Evolutionary conservation across 2,329 filamentous ascomycete species (phyloP), one percentile per base, ranked within the genome.

Genomic region (Pleurostoma richardsiae): DNA sequence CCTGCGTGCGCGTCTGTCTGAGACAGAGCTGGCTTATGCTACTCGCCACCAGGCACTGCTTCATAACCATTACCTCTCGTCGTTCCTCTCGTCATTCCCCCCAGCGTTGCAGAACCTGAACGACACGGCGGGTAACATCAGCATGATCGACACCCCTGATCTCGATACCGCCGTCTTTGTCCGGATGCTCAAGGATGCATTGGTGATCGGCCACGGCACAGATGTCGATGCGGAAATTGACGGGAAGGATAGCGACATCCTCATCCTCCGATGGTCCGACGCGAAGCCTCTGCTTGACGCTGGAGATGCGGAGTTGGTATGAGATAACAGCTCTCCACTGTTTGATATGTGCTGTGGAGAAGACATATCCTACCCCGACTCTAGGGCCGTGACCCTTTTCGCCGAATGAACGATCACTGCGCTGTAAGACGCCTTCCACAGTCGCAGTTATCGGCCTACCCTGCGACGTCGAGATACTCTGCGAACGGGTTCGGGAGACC

Each of bases 61-160:
- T 19, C 85, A 91, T 47, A 79, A 82, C 44, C 91, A 97, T 67
- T 97, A 95, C 68, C 76, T 87, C 4, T 79, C 85, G 1, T 92
- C 88, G 1, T 99, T 99, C 60, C 76, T 99, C 11, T 78, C 77
- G 0, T 82, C 86, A 10, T 96, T 99, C 57, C 94, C 94, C 1
- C 70, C 80, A 10, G 75, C 81, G 41, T 67, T 99, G 57, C 86
- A 92, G 64, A 84, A 90, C 55, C 72, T 99, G 45, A 95, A 97
- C 67, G 94, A 99, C 69, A 88, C 87, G 10, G 84, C 87, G 0
- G 92, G 90, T 30, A 91, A 91, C 7, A 85, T 92, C 47, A 90
- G 81, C 69, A 99, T 99, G 94, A 82, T 97, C 30, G 90, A 96
- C 60, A 75, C 80, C 3, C 94, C 94, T 0, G 94, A 97, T 62